phyloP scores from a whole-genome alignment of 2,329 filamentous ascomycete genomes.

The Cordyceps cateniannulata region DNA sequence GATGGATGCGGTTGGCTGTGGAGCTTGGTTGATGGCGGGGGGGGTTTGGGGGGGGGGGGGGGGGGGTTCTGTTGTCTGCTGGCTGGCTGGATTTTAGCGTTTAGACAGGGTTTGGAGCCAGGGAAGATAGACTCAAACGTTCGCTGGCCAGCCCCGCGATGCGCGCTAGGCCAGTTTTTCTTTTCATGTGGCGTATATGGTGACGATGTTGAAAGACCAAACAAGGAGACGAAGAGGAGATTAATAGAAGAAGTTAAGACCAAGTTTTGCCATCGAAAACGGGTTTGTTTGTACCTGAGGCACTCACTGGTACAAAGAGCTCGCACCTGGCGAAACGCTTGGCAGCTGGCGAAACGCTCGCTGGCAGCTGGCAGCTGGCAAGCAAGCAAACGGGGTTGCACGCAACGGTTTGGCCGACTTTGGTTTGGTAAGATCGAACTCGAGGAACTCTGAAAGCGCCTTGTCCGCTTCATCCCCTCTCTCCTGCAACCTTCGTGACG shows the following conservation, averaged over 20 bases:
- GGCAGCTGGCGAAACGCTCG: conserved; percentile 1
- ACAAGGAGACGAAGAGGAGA: neutral
- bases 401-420: neutral
- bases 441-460: neutral
- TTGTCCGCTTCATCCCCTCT: neutral
- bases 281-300: conserved; percentile 1
- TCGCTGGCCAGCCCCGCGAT: conserved; percentile 10
- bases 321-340: neutral
- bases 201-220: neutral
- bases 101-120: neutral
- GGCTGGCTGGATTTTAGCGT: neutral
- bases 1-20: conserved; percentile 12
- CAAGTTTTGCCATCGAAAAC: neutral
- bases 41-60: too few species aligned
- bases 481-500: neutral
- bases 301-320: neutral
- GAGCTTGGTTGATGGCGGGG: conserved; percentile 5
- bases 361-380: too few species aligned
- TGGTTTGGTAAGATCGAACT: neutral
- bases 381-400: neutral
- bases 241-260: neutral
- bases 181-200: neutral
- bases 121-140: neutral
- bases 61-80: neutral
- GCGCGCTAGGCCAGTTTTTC: neutral